Conservation (phyloP, 1,284 basidiomycete genomes). For the Tilletiopsis washingtonensis region DNA sequence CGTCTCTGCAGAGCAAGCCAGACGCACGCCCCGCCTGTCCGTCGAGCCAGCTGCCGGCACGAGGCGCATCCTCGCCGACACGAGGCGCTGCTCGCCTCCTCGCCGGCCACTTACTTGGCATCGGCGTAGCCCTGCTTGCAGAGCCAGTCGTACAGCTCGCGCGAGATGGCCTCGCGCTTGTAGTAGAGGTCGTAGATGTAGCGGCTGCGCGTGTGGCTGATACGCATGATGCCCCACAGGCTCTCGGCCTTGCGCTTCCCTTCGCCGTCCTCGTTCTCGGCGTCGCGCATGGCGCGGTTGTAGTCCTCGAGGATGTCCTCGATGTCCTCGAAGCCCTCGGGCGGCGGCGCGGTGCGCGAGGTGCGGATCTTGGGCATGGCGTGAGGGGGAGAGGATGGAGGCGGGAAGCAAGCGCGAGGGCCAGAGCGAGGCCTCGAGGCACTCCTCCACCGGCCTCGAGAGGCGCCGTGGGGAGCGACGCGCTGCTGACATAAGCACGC, state of each 20-base stretch:
- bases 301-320: slow-evolving; percentile 52
- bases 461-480: too few species aligned
- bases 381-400: too few species aligned
- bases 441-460: too few species aligned
- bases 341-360: slow-evolving; percentile 84
- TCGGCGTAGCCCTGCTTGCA: slow-evolving; percentile 96
- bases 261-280: slow-evolving; percentile 90
- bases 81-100: neutral
- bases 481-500: too few species aligned
- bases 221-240: slow-evolving; percentile 98
- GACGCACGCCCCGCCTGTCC: too few species aligned
- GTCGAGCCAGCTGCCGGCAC: too few species aligned
- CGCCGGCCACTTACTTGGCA: slow-evolving; percentile 64
- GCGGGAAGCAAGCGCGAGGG: too few species aligned
- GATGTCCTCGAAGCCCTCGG: slow-evolving; percentile 95
- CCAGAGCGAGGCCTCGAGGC: too few species aligned
- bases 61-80: too few species aligned
- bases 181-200: slow-evolving; percentile 99
- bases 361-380: slow-evolving; percentile 92
- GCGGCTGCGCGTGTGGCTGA: slow-evolving; percentile 75
- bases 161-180: slow-evolving; percentile 89
- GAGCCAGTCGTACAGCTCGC: slow-evolving; percentile 94
- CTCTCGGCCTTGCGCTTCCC: slow-evolving; percentile 95
- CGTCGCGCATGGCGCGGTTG: slow-evolving; percentile 45
- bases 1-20: neutral